Evolutionary conservation across 129 eudicot species (phyloP), one percentile per base, ranked within the genome.

Genomic region (Apium graveolens): DNA sequence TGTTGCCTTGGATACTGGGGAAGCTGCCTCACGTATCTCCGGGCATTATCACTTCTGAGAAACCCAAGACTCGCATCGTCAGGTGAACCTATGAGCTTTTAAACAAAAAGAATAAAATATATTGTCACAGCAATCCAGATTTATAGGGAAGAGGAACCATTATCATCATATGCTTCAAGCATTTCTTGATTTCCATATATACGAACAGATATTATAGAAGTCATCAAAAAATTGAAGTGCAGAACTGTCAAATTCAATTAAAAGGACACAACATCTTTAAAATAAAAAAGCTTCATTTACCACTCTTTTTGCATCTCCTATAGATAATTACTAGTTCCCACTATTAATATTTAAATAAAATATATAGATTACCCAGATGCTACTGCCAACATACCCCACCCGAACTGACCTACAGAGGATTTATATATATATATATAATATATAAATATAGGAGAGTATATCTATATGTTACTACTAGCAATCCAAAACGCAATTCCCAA

Each of bases 31-130:
- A 89, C 90, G 38, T 89, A 89, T 73, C 88, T 84, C 7, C 92
- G 80, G 34, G 92, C 92, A 81, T 89, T 84, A 69, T 89, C 90
- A 74, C 92, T 86, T 73, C 89, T 84, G 20, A 89, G 83, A 83
- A 89, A 89, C 43, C 90, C 90, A 53, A 89, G 88, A 80, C 92
- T 89, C 46, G 92, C 87, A 76, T 89, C 92, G 46, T 89, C 92
- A 39, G 92, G 92, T 48, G 92, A 86, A 63, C 92, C 92, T 83
- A 89, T 86, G 78, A 89, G 90, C 92, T 88, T 66, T 27, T 78
- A n/a, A 77, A 53, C 35, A 34, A 77, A 34, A 78, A 18, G 62
- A 31, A 57, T 21, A 76, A 60, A 32, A 60, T 60, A 60, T n/a
- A 7, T 35, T 46, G 80, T 69, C 74, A 76, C 2, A n/a, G 37